Conservation (phyloP, 2,329 filamentous ascomycete species). For the Paraphaeosphaeria sporulosa region DNA sequence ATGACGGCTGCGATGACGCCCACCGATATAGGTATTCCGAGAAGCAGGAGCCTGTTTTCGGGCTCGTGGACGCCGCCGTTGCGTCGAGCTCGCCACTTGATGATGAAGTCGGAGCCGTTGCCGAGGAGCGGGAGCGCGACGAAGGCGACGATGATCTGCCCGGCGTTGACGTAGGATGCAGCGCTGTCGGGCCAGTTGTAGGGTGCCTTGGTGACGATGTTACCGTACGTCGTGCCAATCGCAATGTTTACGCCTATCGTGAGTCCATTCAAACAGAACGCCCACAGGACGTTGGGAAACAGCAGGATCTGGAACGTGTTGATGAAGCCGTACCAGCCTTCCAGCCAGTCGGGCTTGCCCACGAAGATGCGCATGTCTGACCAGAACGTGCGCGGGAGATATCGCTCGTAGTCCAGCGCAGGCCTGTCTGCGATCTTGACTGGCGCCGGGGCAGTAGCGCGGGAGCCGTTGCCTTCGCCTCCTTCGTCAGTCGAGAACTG, state of each 20-base stretch:
- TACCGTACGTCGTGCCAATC: constrained; percentile 32
- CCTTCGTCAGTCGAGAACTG: constrained; percentile 22
- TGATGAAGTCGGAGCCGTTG: constrained; percentile 41
- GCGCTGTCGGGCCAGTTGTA: constrained; percentile 29
- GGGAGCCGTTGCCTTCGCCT: constrained; percentile 37
- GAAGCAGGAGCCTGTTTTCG: constrained; percentile 50
- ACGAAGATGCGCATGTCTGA: constrained; percentile 40
- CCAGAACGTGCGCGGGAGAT: constrained; percentile 45
- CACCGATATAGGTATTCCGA: constrained; percentile 49
- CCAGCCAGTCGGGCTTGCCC: constrained; percentile 46
- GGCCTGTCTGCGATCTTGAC: constrained; percentile 25
- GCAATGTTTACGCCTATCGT: constrained; percentile 33
- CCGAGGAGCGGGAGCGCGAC: constrained; percentile 34
- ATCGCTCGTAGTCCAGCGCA: constrained; percentile 49
- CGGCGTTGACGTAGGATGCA: constrained; percentile 29
- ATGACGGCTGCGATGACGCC: constrained; percentile 31
- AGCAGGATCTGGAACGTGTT: constrained; percentile 39
- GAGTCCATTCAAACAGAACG: constrained; percentile 29
- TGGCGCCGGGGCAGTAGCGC: constrained; percentile 22
- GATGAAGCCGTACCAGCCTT: constrained; percentile 37
- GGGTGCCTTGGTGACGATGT: constrained; percentile 23
- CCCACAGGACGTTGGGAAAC: constrained; percentile 33
- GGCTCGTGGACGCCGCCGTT: constrained; percentile 49
- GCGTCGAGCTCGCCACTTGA: constrained; percentile 43
- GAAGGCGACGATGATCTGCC: constrained; percentile 43